Evolutionary conservation across 192 early-diverging fungal genomes (phyloP), one percentile per base, ranked within the genome.

Genomic region (Allomyces javanicus): DNA sequence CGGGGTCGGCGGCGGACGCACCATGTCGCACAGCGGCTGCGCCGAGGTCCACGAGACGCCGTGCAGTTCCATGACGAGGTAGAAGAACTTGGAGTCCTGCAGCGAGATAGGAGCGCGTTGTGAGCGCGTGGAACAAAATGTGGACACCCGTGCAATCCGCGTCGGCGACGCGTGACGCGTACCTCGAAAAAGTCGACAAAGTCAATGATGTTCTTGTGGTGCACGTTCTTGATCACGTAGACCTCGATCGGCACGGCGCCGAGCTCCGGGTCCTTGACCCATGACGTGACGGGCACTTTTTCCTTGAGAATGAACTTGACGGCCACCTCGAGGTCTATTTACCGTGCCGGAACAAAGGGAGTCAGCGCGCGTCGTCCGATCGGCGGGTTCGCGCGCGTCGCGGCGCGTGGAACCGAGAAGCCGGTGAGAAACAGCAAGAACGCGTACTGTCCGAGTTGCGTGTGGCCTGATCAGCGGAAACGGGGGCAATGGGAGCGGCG

Each of bases 251-350:
- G 82, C 24, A 82, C 70, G 0, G 71, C 65, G 1, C 75, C 77
- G 24, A 78, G 25, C 24, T 81, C 68, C 0, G 74, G 74, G 44
- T 80, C 79, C 44, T 74, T 70, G 45, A 73, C 68, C 75, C 77
- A 78, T n/a, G 70, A 69, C 65, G 74, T 71, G 45, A 70, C 72
- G 5, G 80, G 78, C 11, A 82, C 77, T 63, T 81, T 82, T 55
- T 79, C 65, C 6, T 71, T 72, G 65, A 82, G 74, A 44, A 89
- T 89, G 65, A 89, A 83, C 72, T 89, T 89, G 66, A 89, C 85
- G 2, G 87, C 87, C 11, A 86, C 80, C 70, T 87, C 85, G 11
- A 71, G 66, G 7, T 40, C 33, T 40, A 40, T 26, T 26, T 1
- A 26, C 26, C 26, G 26, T 26, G 26, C 26, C 26, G 26, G 26